Conservation (phyloP, 352 stramenopile genomes). For the Aphanomyces cochlioides region DNA sequence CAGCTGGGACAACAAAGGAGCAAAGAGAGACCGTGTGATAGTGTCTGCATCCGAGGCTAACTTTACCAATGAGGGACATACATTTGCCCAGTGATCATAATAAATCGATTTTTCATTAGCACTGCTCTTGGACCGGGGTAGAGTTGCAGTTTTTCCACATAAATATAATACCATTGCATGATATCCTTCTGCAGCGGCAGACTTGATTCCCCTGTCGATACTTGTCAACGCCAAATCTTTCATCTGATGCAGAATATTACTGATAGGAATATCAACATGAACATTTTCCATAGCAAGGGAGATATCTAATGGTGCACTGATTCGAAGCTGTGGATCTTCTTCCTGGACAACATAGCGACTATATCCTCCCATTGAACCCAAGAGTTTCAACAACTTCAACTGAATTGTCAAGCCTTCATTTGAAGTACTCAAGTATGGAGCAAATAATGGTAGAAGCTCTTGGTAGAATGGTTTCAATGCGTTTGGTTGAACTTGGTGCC, state of each 20-base stretch:
- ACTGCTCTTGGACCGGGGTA: slow-evolving; percentile 44
- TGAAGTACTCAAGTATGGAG: slow-evolving; percentile 51
- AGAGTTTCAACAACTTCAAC: slow-evolving; percentile 52
- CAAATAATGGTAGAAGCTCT: slow-evolving; percentile 48
- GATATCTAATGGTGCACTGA: slow-evolving; percentile 47
- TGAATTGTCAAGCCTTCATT: slow-evolving; percentile 43
- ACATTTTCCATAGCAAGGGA: not conserved
- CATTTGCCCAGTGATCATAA: slow-evolving; percentile 49
- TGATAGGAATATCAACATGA: slow-evolving; percentile 45
- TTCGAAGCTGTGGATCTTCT: slow-evolving; percentile 27
- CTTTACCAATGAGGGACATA: slow-evolving; percentile 49
- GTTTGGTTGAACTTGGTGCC: slow-evolving; percentile 38
- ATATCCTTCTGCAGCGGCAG: slow-evolving; percentile 57
- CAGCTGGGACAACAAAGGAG: slow-evolving; percentile 69
- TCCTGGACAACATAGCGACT: slow-evolving; percentile 41
- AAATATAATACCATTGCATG: slow-evolving; percentile 67
- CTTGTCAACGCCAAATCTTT: slow-evolving; percentile 46
- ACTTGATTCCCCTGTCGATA: slow-evolving; percentile 60
- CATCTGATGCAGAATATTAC: slow-evolving; percentile 49
- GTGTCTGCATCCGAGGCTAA: slow-evolving; percentile 68
- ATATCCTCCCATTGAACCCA: slow-evolving; percentile 53
- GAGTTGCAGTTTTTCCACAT: slow-evolving; percentile 62
- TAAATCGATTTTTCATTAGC: slow-evolving; percentile 61
- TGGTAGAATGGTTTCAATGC: slow-evolving; percentile 40
- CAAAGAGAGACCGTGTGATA: slow-evolving; percentile 64